phyloP scores from a whole-genome alignment of 2,329 filamentous ascomycete species.

The Pleoardoris graminearum region DNA sequence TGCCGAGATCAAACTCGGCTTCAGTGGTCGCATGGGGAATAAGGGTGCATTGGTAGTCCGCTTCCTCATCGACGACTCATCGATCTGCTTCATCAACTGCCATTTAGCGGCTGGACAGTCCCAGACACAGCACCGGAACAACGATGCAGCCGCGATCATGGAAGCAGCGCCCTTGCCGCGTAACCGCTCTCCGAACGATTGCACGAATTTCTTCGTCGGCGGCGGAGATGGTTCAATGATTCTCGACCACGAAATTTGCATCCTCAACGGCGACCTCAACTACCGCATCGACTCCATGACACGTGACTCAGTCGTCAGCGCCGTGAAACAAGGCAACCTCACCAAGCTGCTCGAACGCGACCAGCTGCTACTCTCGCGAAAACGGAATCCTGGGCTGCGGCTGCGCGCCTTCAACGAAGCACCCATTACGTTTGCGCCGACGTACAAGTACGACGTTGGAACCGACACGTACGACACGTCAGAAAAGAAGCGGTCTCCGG shows the following conservation, averaged over 20 bases:
- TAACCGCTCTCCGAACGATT: constrained; percentile 66
- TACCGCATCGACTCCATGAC: constrained; percentile 98
- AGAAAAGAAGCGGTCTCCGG: constrained; percentile 91
- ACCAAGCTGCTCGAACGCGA: constrained; percentile 87
- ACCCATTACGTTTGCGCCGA: constrained; percentile 89
- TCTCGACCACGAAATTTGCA: constrained; percentile 95
- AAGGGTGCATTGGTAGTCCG: constrained; percentile 91
- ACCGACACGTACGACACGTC: constrained; percentile 92
- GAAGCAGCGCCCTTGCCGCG: constrained; percentile 75
- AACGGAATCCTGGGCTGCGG: constrained; percentile 86
- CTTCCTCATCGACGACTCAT: constrained; percentile 93
- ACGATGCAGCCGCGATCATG: constrained; percentile 87
- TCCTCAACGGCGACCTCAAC: constrained; percentile 94
- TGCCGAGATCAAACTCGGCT: constrained; percentile 89
- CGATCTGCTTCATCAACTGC: constrained; percentile 95
- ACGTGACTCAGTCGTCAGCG: constrained; percentile 86
- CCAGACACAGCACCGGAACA: constrained; percentile 87
- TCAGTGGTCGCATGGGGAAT: constrained; percentile 94
- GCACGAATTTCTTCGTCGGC: constrained; percentile 79
- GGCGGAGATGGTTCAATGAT: constrained; percentile 97
- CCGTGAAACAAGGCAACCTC: constrained; percentile 79
- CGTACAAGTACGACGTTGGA: constrained; percentile 98
- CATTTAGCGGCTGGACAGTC: constrained; percentile 94
- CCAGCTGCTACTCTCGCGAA: constrained; percentile 84
- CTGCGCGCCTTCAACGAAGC: constrained; percentile 88